These are phyloP conservation scores for Penicillium goetzii DNA, from an alignment of 495 filamentous ascomycete genomes.

Conservation along the genomic window DNA sequence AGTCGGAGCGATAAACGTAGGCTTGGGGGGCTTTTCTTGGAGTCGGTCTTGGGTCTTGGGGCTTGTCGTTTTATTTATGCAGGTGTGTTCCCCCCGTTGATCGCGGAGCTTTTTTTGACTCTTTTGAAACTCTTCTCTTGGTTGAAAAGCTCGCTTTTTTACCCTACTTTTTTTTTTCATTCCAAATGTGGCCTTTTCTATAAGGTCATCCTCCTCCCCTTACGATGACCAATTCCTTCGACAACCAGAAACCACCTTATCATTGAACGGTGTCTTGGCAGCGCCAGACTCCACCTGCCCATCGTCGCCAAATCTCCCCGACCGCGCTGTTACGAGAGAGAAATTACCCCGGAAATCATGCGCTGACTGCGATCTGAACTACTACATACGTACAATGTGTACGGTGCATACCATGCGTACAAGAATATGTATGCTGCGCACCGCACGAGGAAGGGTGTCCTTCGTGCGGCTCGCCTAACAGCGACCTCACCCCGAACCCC, in stretches of 20 bases:
- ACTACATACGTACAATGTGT: not conserved
- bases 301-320: conserved; percentile 9
- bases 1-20: conserved; percentile 31
- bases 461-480: not conserved
- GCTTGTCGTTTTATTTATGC: conserved; percentile 22
- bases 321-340: conserved; percentile 33
- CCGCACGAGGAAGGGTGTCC: not conserved
- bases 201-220: not conserved
- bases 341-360: conserved; percentile 34
- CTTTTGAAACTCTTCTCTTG: not conserved
- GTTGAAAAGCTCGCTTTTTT: not conserved
- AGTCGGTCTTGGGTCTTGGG: conserved; percentile 1
- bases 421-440: not conserved
- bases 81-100: conserved; percentile 13
- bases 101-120: not conserved
- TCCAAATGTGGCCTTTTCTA: not conserved
- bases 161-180: not conserved
- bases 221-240: conserved; percentile 29
- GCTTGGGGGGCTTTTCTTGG: conserved; percentile 7
- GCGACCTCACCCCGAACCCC: not conserved
- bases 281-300: conserved; percentile 29
- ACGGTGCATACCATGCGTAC: not conserved
- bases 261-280: conserved; percentile 24
- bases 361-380: not conserved
- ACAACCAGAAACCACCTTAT: conserved; percentile 33